phyloP scores from a whole-genome alignment of 2,329 filamentous ascomycete genomes.

The Arthrobotrys iridis region DNA sequence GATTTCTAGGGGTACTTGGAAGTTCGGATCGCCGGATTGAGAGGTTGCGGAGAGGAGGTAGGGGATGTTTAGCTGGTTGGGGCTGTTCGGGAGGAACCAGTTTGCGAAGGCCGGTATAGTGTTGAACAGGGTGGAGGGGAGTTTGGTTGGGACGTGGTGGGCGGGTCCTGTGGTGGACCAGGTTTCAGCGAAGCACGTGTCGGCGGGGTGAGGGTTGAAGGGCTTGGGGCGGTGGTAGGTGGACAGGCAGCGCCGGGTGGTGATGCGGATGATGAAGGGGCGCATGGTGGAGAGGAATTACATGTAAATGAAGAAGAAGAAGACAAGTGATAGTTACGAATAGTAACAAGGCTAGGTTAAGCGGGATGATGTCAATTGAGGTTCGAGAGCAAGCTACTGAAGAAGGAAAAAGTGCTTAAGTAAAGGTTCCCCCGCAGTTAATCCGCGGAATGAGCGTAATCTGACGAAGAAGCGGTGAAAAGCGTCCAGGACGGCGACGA shows the following conservation, averaged over 20 bases:
- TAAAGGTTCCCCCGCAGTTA: too few species aligned
- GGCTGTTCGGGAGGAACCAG: constrained; percentile 22
- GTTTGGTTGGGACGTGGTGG: constrained; percentile 10
- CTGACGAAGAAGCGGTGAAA: not conserved
- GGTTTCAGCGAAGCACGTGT: constrained; percentile 15
- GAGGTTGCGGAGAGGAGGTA: not conserved
- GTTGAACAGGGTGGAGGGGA: constrained; percentile 11
- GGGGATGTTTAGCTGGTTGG: constrained; percentile 21
- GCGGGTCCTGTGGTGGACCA: not conserved
- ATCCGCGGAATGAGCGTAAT: too few species aligned
- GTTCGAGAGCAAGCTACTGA: too few species aligned
- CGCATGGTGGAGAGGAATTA: constrained; percentile 1
- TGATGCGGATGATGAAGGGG: not conserved
- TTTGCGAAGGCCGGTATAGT: constrained; percentile 34
- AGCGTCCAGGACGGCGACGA: not conserved
- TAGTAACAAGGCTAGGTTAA: too few species aligned
- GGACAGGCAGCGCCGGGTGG: constrained; percentile 1
- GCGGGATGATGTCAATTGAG: not conserved
- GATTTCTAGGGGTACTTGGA: constrained; percentile 24
- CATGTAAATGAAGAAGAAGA: not conserved
- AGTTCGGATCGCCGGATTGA: not conserved
- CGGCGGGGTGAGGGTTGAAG: constrained; percentile 17
- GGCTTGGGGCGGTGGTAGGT: constrained; percentile 12
- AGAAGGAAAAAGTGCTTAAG: too few species aligned
- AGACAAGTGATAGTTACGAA: not conserved